phyloP scores from a whole-genome alignment of 257 asterid species.

The Plantago ovata region DNA sequence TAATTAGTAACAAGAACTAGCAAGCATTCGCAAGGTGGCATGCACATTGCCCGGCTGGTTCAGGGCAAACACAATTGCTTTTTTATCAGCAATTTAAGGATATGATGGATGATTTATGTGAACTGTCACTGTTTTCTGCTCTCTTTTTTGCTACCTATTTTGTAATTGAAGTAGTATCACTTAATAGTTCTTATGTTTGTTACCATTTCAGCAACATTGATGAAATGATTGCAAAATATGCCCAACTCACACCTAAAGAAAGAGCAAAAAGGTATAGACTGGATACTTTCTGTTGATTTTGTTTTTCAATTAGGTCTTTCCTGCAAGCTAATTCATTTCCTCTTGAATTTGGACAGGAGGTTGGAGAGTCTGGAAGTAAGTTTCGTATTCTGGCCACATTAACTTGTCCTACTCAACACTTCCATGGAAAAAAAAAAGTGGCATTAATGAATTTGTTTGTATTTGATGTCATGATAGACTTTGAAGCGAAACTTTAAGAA shows the following conservation, averaged over 20 bases:
- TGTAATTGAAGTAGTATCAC: background rate
- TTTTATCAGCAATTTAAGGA: no score
- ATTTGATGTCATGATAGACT: slow-evolving; percentile 35
- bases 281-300: slow-evolving; percentile 13
- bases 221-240: slow-evolving; percentile 76
- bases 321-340: slow-evolving; percentile 13
- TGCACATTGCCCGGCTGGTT: no score
- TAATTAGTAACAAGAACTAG: no score
- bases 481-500: slow-evolving; percentile 80
- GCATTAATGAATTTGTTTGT: slow-evolving; percentile 24
- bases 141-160: background rate
- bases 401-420: slow-evolving; percentile 5
- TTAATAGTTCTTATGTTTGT: slow-evolving; percentile 5
- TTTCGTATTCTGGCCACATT: slow-evolving; percentile 15
- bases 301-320: background rate
- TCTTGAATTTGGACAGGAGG: slow-evolving; percentile 54
- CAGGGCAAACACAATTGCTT: no score
- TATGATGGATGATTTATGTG: no score
- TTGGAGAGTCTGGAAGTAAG: slow-evolving; percentile 90
- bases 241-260: slow-evolving; percentile 80
- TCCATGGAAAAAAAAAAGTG: background rate
- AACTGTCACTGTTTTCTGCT: background rate
- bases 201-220: slow-evolving; percentile 58
- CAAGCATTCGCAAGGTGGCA: no score
- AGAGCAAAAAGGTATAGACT: slow-evolving; percentile 69